Evolutionary conservation across 176 grass and related monocot species (phyloP).

Genomic region (Chrysopogon serrulatus): DNA sequence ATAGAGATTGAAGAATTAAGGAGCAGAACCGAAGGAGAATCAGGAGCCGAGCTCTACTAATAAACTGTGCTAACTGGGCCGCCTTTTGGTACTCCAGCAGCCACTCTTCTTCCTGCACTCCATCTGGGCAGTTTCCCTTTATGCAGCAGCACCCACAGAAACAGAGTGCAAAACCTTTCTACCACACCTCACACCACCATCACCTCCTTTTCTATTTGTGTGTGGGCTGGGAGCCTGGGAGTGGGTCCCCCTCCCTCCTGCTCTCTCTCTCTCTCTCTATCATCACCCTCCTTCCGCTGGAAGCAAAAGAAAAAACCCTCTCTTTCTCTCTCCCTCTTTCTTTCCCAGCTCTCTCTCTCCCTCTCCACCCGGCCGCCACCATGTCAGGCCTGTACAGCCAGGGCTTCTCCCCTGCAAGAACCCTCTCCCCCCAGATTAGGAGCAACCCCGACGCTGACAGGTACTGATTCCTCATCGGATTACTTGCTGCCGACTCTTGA

Average conservation of each 20-base stretch:
- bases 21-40: no score
- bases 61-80: no score
- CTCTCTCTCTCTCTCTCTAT: background rate
- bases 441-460: slow-evolving; percentile 63
- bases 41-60: no score
- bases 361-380: slow-evolving; percentile 12
- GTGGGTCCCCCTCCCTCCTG: background rate
- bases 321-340: background rate
- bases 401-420: slow-evolving; percentile 80
- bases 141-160: background rate
- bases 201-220: background rate
- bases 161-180: slow-evolving; percentile 8
- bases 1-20: no score
- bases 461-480: slow-evolving; percentile 27
- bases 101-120: background rate
- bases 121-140: background rate
- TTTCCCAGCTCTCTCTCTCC: background rate
- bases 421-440: slow-evolving; percentile 75
- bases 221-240: background rate
- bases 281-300: background rate
- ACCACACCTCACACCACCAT: background rate
- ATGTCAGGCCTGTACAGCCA: slow-evolving; percentile 83
- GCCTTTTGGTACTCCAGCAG: no score
- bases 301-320: background rate
- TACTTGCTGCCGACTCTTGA: slow-evolving; percentile 32